Evolutionary conservation across 148 eudicot genomes (phyloP), one percentile per base, ranked within the genome.

Genomic region (Silene uniflora): DNA sequence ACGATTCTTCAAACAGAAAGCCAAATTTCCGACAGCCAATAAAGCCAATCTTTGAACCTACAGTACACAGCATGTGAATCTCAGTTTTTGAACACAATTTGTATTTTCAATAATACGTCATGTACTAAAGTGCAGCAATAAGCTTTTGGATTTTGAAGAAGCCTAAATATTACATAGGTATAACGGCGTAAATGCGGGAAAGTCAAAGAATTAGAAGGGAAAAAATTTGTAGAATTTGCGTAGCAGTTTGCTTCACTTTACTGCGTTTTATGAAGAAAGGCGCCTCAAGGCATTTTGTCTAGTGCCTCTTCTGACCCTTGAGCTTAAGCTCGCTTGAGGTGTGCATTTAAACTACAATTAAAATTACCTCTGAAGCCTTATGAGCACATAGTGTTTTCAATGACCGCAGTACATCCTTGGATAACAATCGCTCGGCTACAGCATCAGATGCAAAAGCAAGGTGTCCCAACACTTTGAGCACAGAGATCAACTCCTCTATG

Each of bases 21-120:
- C 98, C 77, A 96, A 81, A 80, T 96, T 96, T 74, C 99, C 99
- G 82, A 91, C 81, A 2, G 96, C 96, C 77, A 89, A 70, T 81
- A 96, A 75, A 78, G 99, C 94, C 72, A 85, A 80, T 75, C 91
- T 88, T 96, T 96, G 99, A 61, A 96, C 98, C 99, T 96, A 80
- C 58, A 62, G 75, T 61, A 64, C 52, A 52, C 52, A 62, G 61
- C 77, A n/a, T 7, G 61, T 76, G 70, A 81, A 27, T 71, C 58
- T 76, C 25, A 52, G 18, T 52, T 52, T 52, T 52, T 52, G 16
- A 3, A 52, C 56, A 52, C 14, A 52, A 52, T 14, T 16, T 52
- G 56, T 13, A 52, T 52, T 52, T 52, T 12, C 14, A 52, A 52
- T 12, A 13, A 12, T 0, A 52, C 18, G 10, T 2, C 0, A 52